Evolutionary conservation across 1,139 yeast genomes (phyloP).

Genomic region (Suhomyces maxii): DNA sequence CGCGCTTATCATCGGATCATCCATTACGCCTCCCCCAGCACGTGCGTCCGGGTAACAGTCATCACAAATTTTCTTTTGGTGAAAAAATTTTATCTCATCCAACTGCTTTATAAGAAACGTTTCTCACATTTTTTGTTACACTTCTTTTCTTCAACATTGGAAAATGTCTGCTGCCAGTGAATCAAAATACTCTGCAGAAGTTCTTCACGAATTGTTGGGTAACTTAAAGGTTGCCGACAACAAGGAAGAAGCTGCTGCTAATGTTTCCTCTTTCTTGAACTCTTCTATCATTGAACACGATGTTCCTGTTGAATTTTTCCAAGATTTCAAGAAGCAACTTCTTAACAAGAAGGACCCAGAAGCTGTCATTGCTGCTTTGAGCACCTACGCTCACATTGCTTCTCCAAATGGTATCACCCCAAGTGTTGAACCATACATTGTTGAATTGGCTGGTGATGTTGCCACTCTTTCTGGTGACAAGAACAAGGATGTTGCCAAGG

Average conservation of each 20-base stretch:
- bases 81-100: constrained; percentile 11
- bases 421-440: constrained; percentile 93
- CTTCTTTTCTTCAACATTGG: constrained; percentile 26
- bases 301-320: constrained; percentile 88
- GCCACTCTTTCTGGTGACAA: constrained; percentile 89
- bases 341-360: constrained; percentile 73
- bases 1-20: constrained; percentile 1
- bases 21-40: constrained; percentile 1
- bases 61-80: background rate
- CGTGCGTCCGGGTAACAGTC: constrained; percentile 13
- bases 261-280: constrained; percentile 90
- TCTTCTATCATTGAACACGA: constrained; percentile 98
- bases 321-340: constrained; percentile 72
- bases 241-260: constrained; percentile 83
- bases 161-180: constrained; percentile 64
- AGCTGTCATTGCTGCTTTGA: constrained; percentile 73
- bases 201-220: constrained; percentile 90
- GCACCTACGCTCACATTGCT: constrained; percentile 83
- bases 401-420: constrained; percentile 78
- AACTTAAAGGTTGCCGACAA: constrained; percentile 92
- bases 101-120: constrained; percentile 9
- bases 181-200: constrained; percentile 69
- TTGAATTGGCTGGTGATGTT: constrained; percentile 68
- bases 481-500: constrained; percentile 65
- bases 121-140: constrained; percentile 8